Conservation (phyloP, 805 yeast species). For the Kurtzmaniella cleridarum region DNA sequence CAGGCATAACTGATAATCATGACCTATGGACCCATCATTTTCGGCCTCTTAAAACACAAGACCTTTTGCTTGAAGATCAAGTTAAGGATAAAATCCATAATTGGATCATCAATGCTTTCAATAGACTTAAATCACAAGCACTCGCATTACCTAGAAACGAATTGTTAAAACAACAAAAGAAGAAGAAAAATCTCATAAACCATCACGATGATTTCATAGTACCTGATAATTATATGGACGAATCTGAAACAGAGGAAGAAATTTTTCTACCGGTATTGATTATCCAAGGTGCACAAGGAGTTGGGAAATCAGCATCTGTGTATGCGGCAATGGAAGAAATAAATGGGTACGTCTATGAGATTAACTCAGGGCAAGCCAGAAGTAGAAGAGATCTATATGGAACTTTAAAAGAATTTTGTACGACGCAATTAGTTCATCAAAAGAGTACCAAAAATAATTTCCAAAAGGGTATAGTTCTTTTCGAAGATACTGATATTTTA, state of each 20-base stretch:
- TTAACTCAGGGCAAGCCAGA: conserved; percentile 70
- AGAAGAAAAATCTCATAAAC: conserved; percentile 12
- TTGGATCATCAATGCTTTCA: conserved; percentile 41
- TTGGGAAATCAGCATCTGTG: conserved; percentile 74
- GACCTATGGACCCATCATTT: conserved; percentile 43
- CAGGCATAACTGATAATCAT: neutral
- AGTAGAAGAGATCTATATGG: conserved; percentile 65
- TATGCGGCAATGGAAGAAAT: conserved; percentile 60
- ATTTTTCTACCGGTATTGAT: conserved; percentile 58
- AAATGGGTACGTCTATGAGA: conserved; percentile 72
- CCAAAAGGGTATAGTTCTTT: conserved; percentile 62
- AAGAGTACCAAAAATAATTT: conserved; percentile 17
- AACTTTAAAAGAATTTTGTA: conserved; percentile 70
- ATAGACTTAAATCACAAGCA: conserved; percentile 21
- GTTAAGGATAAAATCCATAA: conserved; percentile 18
- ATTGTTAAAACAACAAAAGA: conserved; percentile 19
- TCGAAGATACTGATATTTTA: conserved; percentile 82
- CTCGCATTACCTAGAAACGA: conserved; percentile 29
- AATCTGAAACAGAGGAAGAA: conserved; percentile 27
- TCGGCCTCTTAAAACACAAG: conserved; percentile 29
- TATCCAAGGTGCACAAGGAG: conserved; percentile 64
- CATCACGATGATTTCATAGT: conserved; percentile 36
- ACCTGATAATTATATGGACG: conserved; percentile 20
- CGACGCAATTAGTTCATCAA: conserved; percentile 72
- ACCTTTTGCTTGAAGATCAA: conserved; percentile 27